These are phyloP conservation scores for Secale cereale DNA, from an alignment of 176 grass and related monocot genomes.

Conservation along the genomic window DNA sequence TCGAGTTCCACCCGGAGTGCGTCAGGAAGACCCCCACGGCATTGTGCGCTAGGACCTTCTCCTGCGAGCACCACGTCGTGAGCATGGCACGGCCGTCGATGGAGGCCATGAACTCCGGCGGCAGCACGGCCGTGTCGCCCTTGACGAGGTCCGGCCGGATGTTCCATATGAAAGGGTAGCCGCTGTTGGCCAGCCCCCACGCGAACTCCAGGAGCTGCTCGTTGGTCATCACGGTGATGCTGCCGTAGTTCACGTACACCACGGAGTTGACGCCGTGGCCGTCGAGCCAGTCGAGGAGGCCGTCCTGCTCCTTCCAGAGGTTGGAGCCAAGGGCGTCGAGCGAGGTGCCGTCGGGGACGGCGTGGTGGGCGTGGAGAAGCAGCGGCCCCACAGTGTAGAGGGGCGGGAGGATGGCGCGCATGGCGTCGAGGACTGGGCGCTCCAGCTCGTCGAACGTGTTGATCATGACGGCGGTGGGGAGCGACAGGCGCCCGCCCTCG, in stretches of 20 bases:
- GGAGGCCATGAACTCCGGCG: slow-evolving; percentile 29
- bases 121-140: slow-evolving; percentile 31
- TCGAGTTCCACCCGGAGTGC: slow-evolving; percentile 82
- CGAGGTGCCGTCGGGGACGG: background rate
- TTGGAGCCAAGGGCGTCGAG: slow-evolving; percentile 30
- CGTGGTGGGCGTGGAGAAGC: background rate
- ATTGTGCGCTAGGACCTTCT: slow-evolving; percentile 42
- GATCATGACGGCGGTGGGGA: slow-evolving; percentile 12
- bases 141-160: slow-evolving; percentile 48
- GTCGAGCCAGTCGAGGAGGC: slow-evolving; percentile 47
- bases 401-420: slow-evolving; percentile 20
- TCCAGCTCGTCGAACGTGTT: slow-evolving; percentile 38
- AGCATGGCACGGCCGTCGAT: slow-evolving; percentile 35
- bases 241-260: slow-evolving; percentile 76
- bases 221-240: slow-evolving; percentile 51
- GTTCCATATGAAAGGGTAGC: slow-evolving; percentile 56
- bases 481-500: slow-evolving; percentile 29
- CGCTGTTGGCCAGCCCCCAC: slow-evolving; percentile 57
- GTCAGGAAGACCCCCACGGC: slow-evolving; percentile 59
- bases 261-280: slow-evolving; percentile 15
- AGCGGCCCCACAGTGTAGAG: slow-evolving; percentile 53
- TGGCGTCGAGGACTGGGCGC: slow-evolving; percentile 24
- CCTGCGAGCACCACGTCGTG: slow-evolving; percentile 67
- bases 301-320: slow-evolving; percentile 56
- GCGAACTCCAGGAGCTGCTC: slow-evolving; percentile 56